Conservation (phyloP, 805 yeast genomes). For the Yamadazyma laniorum region DNA sequence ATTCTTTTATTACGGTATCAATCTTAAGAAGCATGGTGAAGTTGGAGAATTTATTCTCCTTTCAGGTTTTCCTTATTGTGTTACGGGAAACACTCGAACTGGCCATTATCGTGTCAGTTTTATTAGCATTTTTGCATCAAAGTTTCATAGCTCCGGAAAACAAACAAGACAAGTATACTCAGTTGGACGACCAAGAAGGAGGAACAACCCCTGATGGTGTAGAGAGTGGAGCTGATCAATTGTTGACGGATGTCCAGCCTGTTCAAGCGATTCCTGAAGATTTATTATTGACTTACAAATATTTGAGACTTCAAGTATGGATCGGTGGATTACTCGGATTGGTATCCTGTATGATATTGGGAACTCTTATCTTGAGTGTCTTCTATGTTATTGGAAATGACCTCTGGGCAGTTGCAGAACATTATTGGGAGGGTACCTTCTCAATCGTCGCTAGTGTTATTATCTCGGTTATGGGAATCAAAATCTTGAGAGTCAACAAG, state of each 20-base stretch:
- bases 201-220: not conserved
- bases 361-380: conserved; percentile 35
- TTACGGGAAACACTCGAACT: conserved; percentile 73
- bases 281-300: conserved; percentile 13
- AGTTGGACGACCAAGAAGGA: not conserved
- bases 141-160: conserved; percentile 26
- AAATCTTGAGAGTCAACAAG: conserved; percentile 41
- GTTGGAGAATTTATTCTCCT: conserved; percentile 52
- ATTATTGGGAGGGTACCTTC: conserved; percentile 48
- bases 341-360: conserved; percentile 37
- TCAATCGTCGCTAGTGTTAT: conserved; percentile 45
- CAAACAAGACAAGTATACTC: not conserved
- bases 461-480: conserved; percentile 46
- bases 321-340: conserved; percentile 43
- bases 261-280: conserved; percentile 1
- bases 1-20: no score
- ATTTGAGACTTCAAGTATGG: conserved; percentile 42
- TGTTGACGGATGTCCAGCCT: not conserved
- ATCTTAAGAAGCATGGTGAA: conserved; percentile 10
- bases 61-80: conserved; percentile 72
- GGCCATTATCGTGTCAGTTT: conserved; percentile 71
- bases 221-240: not conserved
- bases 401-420: conserved; percentile 46
- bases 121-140: conserved; percentile 68
- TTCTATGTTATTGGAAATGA: conserved; percentile 44